Percentiles rank a stretch among this genome's conserved stretches.
These are phyloP conservation scores for Dendrocalamus latiflorus DNA, from an alignment of 202 grass and related monocot species.

Conservation along the genomic window DNA sequence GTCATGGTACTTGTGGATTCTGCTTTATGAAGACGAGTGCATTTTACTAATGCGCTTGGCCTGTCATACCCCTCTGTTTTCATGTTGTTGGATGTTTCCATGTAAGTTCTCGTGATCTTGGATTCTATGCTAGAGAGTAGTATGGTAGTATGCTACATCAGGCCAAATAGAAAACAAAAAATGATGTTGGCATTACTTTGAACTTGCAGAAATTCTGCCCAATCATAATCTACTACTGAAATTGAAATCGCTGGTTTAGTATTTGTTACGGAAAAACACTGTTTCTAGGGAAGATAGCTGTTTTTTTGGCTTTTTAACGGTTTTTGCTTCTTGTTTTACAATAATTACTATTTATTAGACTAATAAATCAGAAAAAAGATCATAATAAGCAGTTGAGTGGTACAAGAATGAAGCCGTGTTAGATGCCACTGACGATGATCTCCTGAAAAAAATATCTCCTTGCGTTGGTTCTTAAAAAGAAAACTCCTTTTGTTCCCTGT, in stretches of 20 bases:
- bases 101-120: background rate
- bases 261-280: too few species aligned
- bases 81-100: background rate
- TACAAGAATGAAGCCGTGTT: background rate
- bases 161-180: background rate
- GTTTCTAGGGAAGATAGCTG: too few species aligned
- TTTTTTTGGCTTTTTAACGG: too few species aligned
- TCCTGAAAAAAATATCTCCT: background rate
- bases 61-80: background rate
- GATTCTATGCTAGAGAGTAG: background rate
- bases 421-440: background rate
- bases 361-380: too few species aligned
- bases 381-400: too few species aligned
- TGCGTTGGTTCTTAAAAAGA: background rate
- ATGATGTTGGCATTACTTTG: background rate
- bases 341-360: too few species aligned
- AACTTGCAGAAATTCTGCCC: background rate
- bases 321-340: too few species aligned
- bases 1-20: slow-evolving; percentile 37
- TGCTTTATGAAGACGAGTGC: slow-evolving; percentile 43
- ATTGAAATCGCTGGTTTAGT: background rate
- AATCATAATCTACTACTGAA: background rate
- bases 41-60: slow-evolving; percentile 1
- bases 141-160: background rate
- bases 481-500: background rate